These are phyloP conservation scores for Pythium brassicae DNA, from an alignment of 352 stramenopile genomes.

Conservation along the genomic window DNA sequence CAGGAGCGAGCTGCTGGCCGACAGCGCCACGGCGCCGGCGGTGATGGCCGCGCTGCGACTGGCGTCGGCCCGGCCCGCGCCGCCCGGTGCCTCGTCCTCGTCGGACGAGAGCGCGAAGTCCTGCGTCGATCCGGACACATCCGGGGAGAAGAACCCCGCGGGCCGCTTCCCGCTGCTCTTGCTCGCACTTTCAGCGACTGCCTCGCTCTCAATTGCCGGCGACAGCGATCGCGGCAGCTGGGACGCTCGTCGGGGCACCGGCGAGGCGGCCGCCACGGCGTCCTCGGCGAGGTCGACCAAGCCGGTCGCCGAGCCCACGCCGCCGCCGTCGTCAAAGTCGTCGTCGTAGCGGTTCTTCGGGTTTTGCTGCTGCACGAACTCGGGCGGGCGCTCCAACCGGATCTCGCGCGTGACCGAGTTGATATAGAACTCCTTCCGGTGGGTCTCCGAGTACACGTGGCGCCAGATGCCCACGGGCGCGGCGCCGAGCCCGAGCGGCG, in stretches of 20 bases:
- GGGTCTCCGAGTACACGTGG: slow-evolving; percentile 58
- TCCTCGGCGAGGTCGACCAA: slow-evolving; percentile 11
- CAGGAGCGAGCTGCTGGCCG: slow-evolving; percentile 1
- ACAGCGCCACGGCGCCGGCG: neutral
- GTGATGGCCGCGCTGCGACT: slow-evolving; percentile 2
- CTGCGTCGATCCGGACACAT: slow-evolving; percentile 30
- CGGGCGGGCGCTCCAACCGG: slow-evolving; percentile 46
- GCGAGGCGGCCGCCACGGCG: slow-evolving; percentile 6
- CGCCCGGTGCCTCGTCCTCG: slow-evolving; percentile 11
- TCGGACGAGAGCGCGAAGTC: slow-evolving; percentile 31
- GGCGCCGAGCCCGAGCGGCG: slow-evolving; percentile 9
- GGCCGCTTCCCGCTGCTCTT: slow-evolving; percentile 29
- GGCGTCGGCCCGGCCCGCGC: slow-evolving; percentile 1
- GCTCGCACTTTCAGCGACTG: slow-evolving; percentile 15
- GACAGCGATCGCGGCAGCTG: neutral
- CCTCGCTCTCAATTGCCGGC: slow-evolving; percentile 9
- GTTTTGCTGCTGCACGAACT: slow-evolving; percentile 46
- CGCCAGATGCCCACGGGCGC: slow-evolving; percentile 49
- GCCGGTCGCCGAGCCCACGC: slow-evolving; percentile 13
- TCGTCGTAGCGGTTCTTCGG: slow-evolving; percentile 53
- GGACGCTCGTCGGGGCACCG: neutral
- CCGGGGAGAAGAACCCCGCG: slow-evolving; percentile 35
- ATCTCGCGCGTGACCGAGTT: slow-evolving; percentile 75
- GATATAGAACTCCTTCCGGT: slow-evolving; percentile 72
- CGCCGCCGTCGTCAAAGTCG: slow-evolving; percentile 20